Evolutionary conservation across 129 eudicot genomes (phyloP).

Genomic region (sunflower (Helianthus annuus)): HanXRQr2.0-SUNRISE NC_035436.2:173315567-173316066

Average conservation of each 20-base stretch:
- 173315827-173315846: conserved; percentile 63
- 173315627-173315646: neutral
- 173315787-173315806: conserved; percentile 67
- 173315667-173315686: neutral
- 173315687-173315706: conserved; percentile 3
- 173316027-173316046: conserved; percentile 3
- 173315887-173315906: conserved; percentile 46
- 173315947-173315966: conserved; percentile 23
- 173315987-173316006: conserved; percentile 29
- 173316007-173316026: conserved; percentile 19
- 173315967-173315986: conserved; percentile 8
- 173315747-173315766: conserved; percentile 3
- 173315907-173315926: conserved; percentile 70
- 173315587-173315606: neutral
- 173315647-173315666: neutral
- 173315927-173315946: conserved; percentile 58
- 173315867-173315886: conserved; percentile 39
- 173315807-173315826: conserved; percentile 39
- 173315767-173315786: neutral
- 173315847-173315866: conserved; percentile 50
- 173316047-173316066: conserved; percentile 2
- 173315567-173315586: neutral
- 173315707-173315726: neutral
- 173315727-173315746: neutral
- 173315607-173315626: neutral